Percentiles rank a stretch among this genome's conserved stretches.
These are phyloP conservation scores for Sclerospora graminicola DNA, from an alignment of 352 stramenopile species.

Conservation along the genomic window DNA sequence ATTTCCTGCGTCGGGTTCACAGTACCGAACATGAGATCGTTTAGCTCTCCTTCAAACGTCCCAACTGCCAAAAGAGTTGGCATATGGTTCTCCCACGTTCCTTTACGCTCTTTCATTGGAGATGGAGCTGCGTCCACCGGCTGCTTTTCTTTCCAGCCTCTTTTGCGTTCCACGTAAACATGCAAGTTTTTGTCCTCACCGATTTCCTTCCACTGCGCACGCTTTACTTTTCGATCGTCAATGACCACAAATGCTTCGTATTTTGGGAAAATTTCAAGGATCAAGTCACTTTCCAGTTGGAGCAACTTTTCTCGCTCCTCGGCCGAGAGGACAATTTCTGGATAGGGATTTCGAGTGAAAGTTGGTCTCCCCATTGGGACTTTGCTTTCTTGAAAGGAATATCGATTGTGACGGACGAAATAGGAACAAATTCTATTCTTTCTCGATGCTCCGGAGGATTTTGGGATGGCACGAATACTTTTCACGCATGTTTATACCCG, in stretches of 20 bases:
- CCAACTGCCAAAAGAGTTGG: slow-evolving; percentile 34
- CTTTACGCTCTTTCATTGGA: background rate
- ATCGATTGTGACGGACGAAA: too few relatives aligned
- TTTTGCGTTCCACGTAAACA: slow-evolving; percentile 18
- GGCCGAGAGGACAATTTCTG: slow-evolving; percentile 9
- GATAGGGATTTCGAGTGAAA: slow-evolving; percentile 23
- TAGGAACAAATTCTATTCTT: too few relatives aligned
- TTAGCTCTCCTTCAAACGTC: slow-evolving; percentile 29
- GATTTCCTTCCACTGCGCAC: slow-evolving; percentile 16
- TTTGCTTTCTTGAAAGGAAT: too few relatives aligned
- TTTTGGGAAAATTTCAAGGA: slow-evolving; percentile 16
- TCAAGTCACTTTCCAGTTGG: slow-evolving; percentile 12
- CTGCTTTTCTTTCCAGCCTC: slow-evolving; percentile 2
- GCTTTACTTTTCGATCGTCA: slow-evolving; percentile 12
- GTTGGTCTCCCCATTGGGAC: slow-evolving; percentile 7
- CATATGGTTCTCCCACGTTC: slow-evolving; percentile 18
- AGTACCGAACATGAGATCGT: slow-evolving; percentile 55
- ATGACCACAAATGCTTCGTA: slow-evolving; percentile 18
- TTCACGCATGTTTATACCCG: too few relatives aligned
- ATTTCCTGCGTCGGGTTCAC: slow-evolving; percentile 30
- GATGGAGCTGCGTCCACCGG: slow-evolving; percentile 1
- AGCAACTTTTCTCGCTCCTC: slow-evolving; percentile 11
- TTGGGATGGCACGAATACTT: too few relatives aligned
- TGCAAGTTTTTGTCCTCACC: slow-evolving; percentile 17
- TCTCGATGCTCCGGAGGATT: too few relatives aligned